Base-by-base conservation (phyloP, 192 early-diverging fungal genomes). In the Gryganskiella cystojenkinii region DNA sequence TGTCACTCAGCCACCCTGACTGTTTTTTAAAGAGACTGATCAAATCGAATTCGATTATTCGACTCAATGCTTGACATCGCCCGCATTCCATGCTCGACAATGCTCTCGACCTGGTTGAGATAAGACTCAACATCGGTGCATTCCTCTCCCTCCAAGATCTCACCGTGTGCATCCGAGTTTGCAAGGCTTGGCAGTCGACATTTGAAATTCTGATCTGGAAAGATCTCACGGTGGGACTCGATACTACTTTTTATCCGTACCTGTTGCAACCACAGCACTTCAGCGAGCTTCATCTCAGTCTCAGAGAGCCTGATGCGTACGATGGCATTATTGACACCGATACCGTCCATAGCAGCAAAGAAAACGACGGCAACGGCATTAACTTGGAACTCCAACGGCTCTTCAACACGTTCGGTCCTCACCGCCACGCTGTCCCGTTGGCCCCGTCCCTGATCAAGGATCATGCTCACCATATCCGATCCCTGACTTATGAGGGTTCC, bases 201-300 rank as follows among this genome's bases (percentile, higher is more conserved):
- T 71, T 71, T 37, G n/a, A 50, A 0, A 52, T 60, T 14, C 31
- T 71, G 19, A 54, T 71, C 24, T 71, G 69, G 69, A 50, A 53
- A 35, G 44, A 71, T 5, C 13, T 13, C 37, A 40, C 37, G 13
- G 13, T 40, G 13, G 37, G 37, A 5, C 37, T 40, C 13, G 37
- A 40, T 13, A 40, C 37, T 13, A 40, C 37, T 40, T 40, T 40
- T 40, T n/a, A n/a, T n/a, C n/a, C n/a, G n/a, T n/a, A n/a, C n/a
- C n/a, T n/a, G n/a, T n/a, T n/a, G n/a, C 37, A 61, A 33, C 19
- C 15, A 45, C 22, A 53, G 54, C 30, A 27, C 25, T 20, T 49
- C 65, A 14, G 10, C 54, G 2, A 37, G 31, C 2, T 43, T 40
- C 30, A 30, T n/a, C n/a, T n/a, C n/a, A n/a, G n/a, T n/a, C n/a